Evolutionary conservation across 2,329 filamentous ascomycete genomes (phyloP).

Genomic region (Trichocomaceae sp.): DNA sequence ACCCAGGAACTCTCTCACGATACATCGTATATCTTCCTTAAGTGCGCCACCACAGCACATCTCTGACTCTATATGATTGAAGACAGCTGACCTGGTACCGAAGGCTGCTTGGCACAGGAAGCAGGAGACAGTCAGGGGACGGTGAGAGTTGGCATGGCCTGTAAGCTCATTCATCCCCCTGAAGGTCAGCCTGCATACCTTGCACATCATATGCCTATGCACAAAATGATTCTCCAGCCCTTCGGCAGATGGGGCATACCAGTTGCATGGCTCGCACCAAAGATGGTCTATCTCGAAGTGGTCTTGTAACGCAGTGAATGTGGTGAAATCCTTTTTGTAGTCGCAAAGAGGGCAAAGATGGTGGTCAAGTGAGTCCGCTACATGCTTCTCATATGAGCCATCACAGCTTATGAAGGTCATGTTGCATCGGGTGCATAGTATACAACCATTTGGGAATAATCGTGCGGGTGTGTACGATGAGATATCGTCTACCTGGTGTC

Average conservation of each 20-base stretch:
- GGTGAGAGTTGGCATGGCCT: slow-evolving; percentile 17
- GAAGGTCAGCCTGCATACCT: slow-evolving; percentile 17
- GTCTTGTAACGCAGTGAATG: slow-evolving; percentile 14
- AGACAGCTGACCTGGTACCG: slow-evolving; percentile 15
- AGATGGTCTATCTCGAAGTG: slow-evolving; percentile 17
- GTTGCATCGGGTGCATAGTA: neutral
- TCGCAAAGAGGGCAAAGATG: slow-evolving; percentile 8
- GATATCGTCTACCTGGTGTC: neutral
- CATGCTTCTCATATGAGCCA: neutral
- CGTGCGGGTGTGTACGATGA: neutral
- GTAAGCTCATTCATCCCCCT: slow-evolving; percentile 16
- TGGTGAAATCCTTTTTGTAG: slow-evolving; percentile 15
- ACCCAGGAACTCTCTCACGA: slow-evolving; percentile 12
- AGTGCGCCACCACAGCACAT: slow-evolving; percentile 16
- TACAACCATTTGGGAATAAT: neutral
- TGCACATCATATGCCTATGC: slow-evolving; percentile 16
- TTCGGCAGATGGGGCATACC: slow-evolving; percentile 16
- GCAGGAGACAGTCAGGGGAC: slow-evolving; percentile 15
- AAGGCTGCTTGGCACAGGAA: slow-evolving; percentile 17
- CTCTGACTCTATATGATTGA: slow-evolving; percentile 21
- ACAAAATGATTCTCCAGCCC: slow-evolving; percentile 17
- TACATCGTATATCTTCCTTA: slow-evolving; percentile 10
- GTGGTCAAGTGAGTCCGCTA: slow-evolving; percentile 6
- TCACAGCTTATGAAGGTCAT: neutral
- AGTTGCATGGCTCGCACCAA: slow-evolving; percentile 19